Conservation (phyloP, 202 grass and related monocot species). For the Brachypodium distachyon region DNA sequence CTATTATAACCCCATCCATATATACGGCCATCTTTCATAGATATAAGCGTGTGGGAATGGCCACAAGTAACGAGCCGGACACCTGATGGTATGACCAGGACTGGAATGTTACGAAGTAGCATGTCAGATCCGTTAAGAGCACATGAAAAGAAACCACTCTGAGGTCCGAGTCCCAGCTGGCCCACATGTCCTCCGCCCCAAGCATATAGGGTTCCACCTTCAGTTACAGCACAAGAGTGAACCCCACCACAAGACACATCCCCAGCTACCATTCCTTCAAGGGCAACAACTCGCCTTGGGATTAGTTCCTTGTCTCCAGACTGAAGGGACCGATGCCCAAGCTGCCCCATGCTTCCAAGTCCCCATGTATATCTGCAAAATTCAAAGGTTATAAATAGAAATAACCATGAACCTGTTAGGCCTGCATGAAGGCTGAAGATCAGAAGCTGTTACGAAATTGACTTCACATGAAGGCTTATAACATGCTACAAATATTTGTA, state of each 20-base stretch:
- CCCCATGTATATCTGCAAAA: constrained; percentile 92
- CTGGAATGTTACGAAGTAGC: constrained; percentile 67
- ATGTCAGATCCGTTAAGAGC: constrained; percentile 46
- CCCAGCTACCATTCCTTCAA: constrained; percentile 48
- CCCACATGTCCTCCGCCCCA: constrained; percentile 79
- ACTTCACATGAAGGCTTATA: background rate
- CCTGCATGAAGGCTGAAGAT: background rate
- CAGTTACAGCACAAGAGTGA: constrained; percentile 83
- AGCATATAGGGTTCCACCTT: constrained; percentile 64
- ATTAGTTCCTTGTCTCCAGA: constrained; percentile 78
- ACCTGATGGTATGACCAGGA: constrained; percentile 53
- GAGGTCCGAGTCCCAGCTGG: constrained; percentile 69
- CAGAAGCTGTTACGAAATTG: background rate
- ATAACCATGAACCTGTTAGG: background rate
- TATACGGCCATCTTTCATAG: constrained; percentile 72
- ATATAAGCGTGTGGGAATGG: constrained; percentile 86
- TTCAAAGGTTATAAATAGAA: background rate
- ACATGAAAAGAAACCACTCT: constrained; percentile 52
- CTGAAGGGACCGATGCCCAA: constrained; percentile 87
- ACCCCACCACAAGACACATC: constrained; percentile 84
- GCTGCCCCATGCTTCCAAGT: constrained; percentile 87
- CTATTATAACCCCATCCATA: constrained; percentile 96
- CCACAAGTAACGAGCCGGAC: constrained; percentile 72
- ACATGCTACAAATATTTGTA: background rate
- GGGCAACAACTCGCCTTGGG: constrained; percentile 69